Percentiles rank a stretch among this genome's conserved stretches.
phyloP scores from a whole-genome alignment of 768 basidiomycete genomes.

The Hypsizygus marmoreus region DNA sequence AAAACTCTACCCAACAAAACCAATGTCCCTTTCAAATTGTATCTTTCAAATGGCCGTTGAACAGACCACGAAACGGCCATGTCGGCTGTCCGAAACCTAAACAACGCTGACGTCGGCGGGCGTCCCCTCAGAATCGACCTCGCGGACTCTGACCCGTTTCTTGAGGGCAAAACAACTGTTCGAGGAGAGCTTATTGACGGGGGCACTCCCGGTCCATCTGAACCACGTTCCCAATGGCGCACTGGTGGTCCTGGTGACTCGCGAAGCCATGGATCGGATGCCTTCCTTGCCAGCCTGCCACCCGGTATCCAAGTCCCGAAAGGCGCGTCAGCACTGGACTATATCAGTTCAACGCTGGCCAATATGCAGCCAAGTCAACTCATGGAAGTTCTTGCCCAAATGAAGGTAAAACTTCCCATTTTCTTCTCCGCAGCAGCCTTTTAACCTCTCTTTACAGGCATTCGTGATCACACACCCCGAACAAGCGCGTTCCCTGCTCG shows the following conservation, averaged over 20 bases:
- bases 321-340: conserved; percentile 74
- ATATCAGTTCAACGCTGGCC: conserved; percentile 84
- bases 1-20: too few species aligned
- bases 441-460: conserved; percentile 51
- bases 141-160: conserved; percentile 89
- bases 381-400: conserved; percentile 94
- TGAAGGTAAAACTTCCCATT: conserved; percentile 73
- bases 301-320: conserved; percentile 72
- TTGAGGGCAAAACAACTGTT: conserved; percentile 88
- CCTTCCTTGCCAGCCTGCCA: conserved; percentile 71
- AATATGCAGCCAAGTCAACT: conserved; percentile 81
- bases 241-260: conserved; percentile 42
- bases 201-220: conserved; percentile 56
- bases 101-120: conserved; percentile 90
- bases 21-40: conserved; percentile 13
- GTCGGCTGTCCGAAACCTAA: conserved; percentile 95
- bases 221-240: conserved; percentile 56
- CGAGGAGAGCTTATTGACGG: conserved; percentile 79
- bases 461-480: conserved; percentile 92
- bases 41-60: conserved; percentile 11
- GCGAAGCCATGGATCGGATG: conserved; percentile 44
- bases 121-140: conserved; percentile 92
- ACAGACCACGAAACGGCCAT: conserved; percentile 94
- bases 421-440: conserved; percentile 3
- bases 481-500: conserved; percentile 78